Percentiles rank a stretch among this genome's conserved stretches.
Evolutionary conservation across 1,139 yeast species (phyloP).

Genomic region (Blastobotrys serpentis): DNA sequence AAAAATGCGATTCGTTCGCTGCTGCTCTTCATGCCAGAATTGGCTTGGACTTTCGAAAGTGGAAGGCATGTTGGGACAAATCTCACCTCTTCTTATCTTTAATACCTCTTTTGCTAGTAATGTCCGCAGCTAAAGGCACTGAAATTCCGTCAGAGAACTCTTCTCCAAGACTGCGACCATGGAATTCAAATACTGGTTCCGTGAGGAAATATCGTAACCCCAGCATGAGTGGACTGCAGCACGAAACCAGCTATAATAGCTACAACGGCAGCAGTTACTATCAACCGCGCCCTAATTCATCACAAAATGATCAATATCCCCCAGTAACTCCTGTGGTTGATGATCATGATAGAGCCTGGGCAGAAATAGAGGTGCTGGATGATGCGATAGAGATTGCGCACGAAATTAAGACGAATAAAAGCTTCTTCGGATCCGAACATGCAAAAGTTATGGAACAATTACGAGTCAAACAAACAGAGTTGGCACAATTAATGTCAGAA

Average conservation of each 20-base stretch:
- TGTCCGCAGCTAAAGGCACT: background rate
- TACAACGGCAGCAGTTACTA: background rate
- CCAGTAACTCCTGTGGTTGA: constrained; percentile 37
- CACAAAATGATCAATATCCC: constrained; percentile 27
- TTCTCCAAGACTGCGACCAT: background rate
- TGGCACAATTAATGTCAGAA: constrained; percentile 55
- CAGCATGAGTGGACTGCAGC: background rate
- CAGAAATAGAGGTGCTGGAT: constrained; percentile 81
- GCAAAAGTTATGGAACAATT: constrained; percentile 55
- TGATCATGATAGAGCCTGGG: constrained; percentile 74
- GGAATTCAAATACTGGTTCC: constrained; percentile 2
- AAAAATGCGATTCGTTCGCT: too few relatives aligned
- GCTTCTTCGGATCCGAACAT: constrained; percentile 64
- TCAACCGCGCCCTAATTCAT: background rate
- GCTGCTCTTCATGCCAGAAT: too few relatives aligned
- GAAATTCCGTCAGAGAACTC: background rate
- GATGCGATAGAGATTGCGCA: constrained; percentile 70
- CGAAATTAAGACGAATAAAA: constrained; percentile 52
- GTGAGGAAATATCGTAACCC: background rate
- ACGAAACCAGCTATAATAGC: background rate
- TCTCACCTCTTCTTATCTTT: background rate
- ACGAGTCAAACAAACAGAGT: constrained; percentile 58
- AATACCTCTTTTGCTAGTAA: background rate
- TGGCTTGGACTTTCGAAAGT: too few relatives aligned
- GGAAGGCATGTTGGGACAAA: background rate